Conservation (phyloP, 2,329 filamentous ascomycete genomes). For the Phaeosphaeriaceae sp. region DNA sequence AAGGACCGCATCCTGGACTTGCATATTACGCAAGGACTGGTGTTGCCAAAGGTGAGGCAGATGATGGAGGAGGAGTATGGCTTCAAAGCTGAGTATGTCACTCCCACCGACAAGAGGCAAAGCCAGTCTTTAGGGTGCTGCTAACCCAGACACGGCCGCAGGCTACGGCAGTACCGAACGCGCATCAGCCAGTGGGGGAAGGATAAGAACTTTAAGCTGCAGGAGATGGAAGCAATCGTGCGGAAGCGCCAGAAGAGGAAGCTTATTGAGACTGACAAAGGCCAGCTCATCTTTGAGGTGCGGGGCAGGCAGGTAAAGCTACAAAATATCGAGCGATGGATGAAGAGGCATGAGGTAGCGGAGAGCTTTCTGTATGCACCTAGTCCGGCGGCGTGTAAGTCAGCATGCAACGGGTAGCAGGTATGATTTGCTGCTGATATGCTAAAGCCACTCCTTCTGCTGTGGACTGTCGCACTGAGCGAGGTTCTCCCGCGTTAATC, state of each 20-base stretch:
- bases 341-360: no score
- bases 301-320: constrained; percentile 18
- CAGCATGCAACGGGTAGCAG: neutral
- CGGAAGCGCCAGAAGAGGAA: no score
- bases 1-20: no score
- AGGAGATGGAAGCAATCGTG: no score
- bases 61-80: constrained; percentile 13
- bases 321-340: constrained; percentile 25
- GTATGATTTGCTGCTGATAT: constrained; percentile 6
- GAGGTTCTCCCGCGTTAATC: constrained; percentile 12
- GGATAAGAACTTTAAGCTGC: constrained; percentile 27
- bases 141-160: neutral
- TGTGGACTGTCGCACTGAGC: constrained; percentile 20
- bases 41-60: constrained; percentile 14
- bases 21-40: constrained; percentile 22
- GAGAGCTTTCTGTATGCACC: constrained; percentile 22
- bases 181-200: constrained; percentile 22
- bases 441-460: constrained; percentile 23
- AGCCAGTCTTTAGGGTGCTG: neutral
- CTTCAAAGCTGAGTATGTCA: constrained; percentile 27
- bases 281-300: constrained; percentile 15
- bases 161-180: no score
- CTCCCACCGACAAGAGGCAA: neutral
- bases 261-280: constrained; percentile 19
- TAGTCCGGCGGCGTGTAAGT: constrained; percentile 26